Base-by-base conservation (phyloP, 2,329 filamentous ascomycete species). In the Septoria linicola region DNA sequence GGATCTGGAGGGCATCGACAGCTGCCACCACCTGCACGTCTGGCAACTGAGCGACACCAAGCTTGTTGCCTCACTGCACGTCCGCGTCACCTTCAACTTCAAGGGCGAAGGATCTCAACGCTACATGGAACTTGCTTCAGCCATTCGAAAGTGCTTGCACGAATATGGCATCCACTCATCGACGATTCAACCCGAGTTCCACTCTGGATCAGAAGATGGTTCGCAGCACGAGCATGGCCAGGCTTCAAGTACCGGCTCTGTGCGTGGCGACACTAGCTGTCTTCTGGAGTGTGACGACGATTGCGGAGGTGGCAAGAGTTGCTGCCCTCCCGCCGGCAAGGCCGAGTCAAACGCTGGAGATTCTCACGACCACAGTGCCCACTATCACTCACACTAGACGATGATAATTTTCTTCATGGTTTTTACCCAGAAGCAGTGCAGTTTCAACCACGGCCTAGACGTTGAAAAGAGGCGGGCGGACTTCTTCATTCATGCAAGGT, bases 41-140 rank as follows among this genome's bases (percentile, higher is more conserved):
- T 99, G 93, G 93, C 92, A 97, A 70, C 80, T 99, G 27, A 95
- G 88, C 13, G 92, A 97, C 67, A 93, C 90, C 45, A 96, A 96
- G 75, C 78, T 96, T 27, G 87, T 99, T 31, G 92, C 93, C 10
- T 93, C 88, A 8, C 82, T 99, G 71, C 93, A 99, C 67, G 85
- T 99, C 37, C 89, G 96, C 69, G 87, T 99, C 17, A 84, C 85
- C 40, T 96, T 95, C 68, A 88, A 91, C 61, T 90, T 95, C 69
- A 85, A 90, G 66, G 88, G 87, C 41, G 83, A 90, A 61, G 54
- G 86, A 35, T 82, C 80, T 0, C 79, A 80, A 48, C 83, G 85
- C 64, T 99, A 97, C 73, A 99, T 99, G 92, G 80, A 85, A 58
- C 80, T 99, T 32, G 89, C 92, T 16, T 83, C 83, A 53, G 84